Percentiles rank a stretch among this genome's conserved stretches.
Evolutionary conservation across 1,139 yeast species (phyloP).

Genomic region (Zygosaccharomyces pseudobailii): DNA sequence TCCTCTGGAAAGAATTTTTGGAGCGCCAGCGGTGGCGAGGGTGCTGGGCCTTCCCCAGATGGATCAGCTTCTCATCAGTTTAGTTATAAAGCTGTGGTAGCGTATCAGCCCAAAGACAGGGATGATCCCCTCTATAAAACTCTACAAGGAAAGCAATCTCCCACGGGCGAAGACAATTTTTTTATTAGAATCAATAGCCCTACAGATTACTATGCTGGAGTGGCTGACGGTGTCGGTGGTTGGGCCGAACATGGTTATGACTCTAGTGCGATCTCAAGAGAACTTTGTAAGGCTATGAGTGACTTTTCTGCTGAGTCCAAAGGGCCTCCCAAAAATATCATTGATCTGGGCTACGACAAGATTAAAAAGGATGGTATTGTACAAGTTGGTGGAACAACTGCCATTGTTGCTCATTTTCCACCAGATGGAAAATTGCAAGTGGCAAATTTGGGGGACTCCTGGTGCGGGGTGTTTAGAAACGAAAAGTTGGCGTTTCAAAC

Average conservation of each 20-base stretch:
- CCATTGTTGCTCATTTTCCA: constrained; percentile 73
- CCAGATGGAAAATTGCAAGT: constrained; percentile 53
- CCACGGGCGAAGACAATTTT: constrained; percentile 86
- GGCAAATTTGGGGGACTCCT: constrained; percentile 90
- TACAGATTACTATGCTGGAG: constrained; percentile 59
- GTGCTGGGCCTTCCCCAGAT: neutral
- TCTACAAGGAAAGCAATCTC: constrained; percentile 40
- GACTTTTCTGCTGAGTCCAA: constrained; percentile 22
- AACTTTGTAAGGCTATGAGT: constrained; percentile 48
- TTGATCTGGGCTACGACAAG: constrained; percentile 51
- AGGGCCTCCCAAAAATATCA: constrained; percentile 45
- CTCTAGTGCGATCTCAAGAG: constrained; percentile 74
- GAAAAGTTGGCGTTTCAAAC: constrained; percentile 62
- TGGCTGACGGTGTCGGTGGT: constrained; percentile 97
- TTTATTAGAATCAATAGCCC: constrained; percentile 46
- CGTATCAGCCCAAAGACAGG: constrained; percentile 69
- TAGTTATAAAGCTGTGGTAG: constrained; percentile 56
- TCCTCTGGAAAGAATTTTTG: constrained; percentile 1
- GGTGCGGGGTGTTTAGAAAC: constrained; percentile 81
- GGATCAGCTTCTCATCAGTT: constrained; percentile 4
- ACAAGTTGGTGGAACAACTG: constrained; percentile 94
- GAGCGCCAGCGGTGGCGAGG: neutral
- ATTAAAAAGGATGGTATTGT: constrained; percentile 55
- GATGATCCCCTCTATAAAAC: constrained; percentile 41
- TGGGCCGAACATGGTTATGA: constrained; percentile 93